Base-by-base conservation (phyloP, 306 rosid genomes). In the Sechiopsis laciniata region DNA sequence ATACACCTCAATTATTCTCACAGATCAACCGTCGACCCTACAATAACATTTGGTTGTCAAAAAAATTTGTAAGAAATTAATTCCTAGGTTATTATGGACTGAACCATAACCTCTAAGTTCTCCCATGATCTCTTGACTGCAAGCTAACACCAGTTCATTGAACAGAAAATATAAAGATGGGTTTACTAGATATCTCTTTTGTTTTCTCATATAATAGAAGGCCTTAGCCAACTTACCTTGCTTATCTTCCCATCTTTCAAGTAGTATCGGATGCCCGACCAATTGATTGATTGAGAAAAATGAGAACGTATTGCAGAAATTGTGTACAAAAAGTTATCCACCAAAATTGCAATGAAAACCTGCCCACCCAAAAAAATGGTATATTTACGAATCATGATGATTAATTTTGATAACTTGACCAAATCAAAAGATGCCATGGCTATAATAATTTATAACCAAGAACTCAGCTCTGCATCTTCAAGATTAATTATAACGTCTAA, bases 191-290 rank as follows among this genome's bases (percentile, higher is more conserved):
- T 40, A 40, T 40, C 19, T 15, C 11, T 62, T 61, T 29, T 10
- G 3, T 57, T 22, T 13, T 50, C 15, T 54, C 46, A 52, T 53
- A 15, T 29, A 57, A 29, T 63, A n/a, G 10, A 12, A 13, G 15
- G 26, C 22, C 4, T 20, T 4, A 17, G 16, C 40, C 29, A 62
- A 64, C 52, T 70, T 85, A 95, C 99, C 93, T 88, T 87, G 76
- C 22, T 68, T 76, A 95, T 85, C 87, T 89, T 95, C 59, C 99
- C 99, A 72, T 88, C 87, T 85, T 85, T 89, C 78, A 95, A 82
- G 83, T 95, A 78, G 78, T 95, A 95, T 46, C 84, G 79, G 57
- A 88, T 95, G 52, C 99, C 99, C 16, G 99, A 95, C 99, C 99
- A 95, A 62, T 89, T 95, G 82, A 95, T 95, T 16, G 89, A 88